phyloP scores from a whole-genome alignment of 768 basidiomycete genomes.

The Tulasnella sp. region DNA sequence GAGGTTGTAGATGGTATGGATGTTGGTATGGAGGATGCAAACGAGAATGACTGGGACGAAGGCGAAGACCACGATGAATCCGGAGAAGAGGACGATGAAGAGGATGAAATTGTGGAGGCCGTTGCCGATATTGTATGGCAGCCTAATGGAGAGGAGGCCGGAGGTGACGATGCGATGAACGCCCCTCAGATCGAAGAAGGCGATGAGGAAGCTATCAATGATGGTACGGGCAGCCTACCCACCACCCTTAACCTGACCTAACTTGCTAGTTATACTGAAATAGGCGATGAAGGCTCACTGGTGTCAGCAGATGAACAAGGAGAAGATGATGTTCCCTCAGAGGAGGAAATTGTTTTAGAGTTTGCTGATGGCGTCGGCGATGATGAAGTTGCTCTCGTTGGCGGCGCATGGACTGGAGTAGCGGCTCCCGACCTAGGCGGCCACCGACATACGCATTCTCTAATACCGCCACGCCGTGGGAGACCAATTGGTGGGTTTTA shows the following conservation, averaged over 20 bases:
- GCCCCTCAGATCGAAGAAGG: conserved; percentile 30
- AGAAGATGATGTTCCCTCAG: conserved; percentile 27
- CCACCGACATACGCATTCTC: conserved; percentile 35
- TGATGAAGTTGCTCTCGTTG: conserved; percentile 34
- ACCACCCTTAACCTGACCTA: conserved; percentile 19
- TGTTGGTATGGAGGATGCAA: conserved; percentile 72
- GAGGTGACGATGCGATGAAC: conserved; percentile 40
- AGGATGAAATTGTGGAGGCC: conserved; percentile 77
- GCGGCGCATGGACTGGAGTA: conserved; percentile 43
- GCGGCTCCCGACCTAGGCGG: conserved; percentile 40
- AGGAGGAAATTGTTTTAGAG: conserved; percentile 39
- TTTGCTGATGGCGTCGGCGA: conserved; percentile 33
- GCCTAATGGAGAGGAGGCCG: conserved; percentile 41
- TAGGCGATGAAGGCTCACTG: conserved; percentile 38
- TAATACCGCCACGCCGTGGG: background rate
- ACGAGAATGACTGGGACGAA: conserved; percentile 56
- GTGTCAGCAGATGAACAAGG: conserved; percentile 36
- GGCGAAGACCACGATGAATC: conserved; percentile 28
- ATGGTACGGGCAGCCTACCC: conserved; percentile 43
- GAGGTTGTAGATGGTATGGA: conserved; percentile 70
- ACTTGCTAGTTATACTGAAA: conserved; percentile 10
- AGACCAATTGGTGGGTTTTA: background rate
- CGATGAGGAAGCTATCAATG: conserved; percentile 50
- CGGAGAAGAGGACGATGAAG: conserved; percentile 59
- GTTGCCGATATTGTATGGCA: conserved; percentile 54